These are phyloP conservation scores for Neonectria neomacrospora DNA, from an alignment of 2,329 filamentous ascomycete genomes.

Conservation along the genomic window DNA sequence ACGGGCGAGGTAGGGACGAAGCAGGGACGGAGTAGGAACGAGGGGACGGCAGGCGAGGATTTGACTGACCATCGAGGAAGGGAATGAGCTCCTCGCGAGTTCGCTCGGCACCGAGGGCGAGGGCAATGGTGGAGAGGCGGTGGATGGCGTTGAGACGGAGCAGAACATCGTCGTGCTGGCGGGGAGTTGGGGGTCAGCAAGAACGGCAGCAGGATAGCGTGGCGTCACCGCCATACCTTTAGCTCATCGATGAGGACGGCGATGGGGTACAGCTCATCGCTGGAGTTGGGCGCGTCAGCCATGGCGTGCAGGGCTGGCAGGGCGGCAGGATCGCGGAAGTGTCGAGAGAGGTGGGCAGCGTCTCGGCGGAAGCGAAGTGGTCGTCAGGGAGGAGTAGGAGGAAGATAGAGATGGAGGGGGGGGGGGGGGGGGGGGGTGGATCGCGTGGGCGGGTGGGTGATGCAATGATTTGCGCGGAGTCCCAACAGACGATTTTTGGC, in stretches of 20 bases:
- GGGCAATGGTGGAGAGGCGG: conserved; percentile 96
- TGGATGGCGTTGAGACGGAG: conserved; percentile 98
- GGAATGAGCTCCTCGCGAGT: conserved; percentile 99
- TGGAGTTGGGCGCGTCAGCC: conserved; percentile 89
- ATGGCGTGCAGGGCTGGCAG: conserved; percentile 67
- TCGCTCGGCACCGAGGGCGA: conserved; percentile 93
- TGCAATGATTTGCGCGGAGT: conserved; percentile 49
- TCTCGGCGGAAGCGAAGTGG: conserved; percentile 36
- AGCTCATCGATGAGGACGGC: conserved; percentile 99
- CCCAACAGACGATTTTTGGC: conserved; percentile 46
- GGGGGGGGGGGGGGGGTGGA: conserved; percentile 44
- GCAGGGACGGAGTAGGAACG: conserved; percentile 5
- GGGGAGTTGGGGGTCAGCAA: conserved; percentile 37
- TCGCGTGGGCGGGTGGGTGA: conserved; percentile 46
- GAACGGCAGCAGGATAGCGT: conserved; percentile 30
- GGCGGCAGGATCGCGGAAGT: conserved; percentile 48
- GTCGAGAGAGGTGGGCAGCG: conserved; percentile 38
- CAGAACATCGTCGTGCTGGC: conserved; percentile 97
- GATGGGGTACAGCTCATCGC: conserved; percentile 99
- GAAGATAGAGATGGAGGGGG: conserved; percentile 39
- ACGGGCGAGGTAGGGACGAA: conserved; percentile 14
- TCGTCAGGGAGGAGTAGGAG: conserved; percentile 37
- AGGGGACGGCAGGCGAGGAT: conserved; percentile 33
- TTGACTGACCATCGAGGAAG: conserved; percentile 90
- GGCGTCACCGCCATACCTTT: conserved; percentile 74